Evolutionary conservation across 2,329 filamentous ascomycete species (phyloP), one percentile per base, ranked within the genome.

Genomic region (Scytalidium sp.): DNA sequence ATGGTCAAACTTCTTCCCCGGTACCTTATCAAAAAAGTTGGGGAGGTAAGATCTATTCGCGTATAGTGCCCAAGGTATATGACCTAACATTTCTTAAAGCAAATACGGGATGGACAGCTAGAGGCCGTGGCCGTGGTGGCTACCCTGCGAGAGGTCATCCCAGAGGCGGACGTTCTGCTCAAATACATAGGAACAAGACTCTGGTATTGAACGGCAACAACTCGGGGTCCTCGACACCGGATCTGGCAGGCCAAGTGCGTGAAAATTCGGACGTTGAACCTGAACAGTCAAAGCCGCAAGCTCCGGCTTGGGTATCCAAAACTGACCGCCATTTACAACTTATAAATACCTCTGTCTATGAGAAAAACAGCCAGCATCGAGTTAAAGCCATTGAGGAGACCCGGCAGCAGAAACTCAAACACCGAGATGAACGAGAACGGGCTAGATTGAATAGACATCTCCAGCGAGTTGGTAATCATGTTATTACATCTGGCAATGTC

Each of bases 261-360:
- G 32, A 36, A 36, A 36, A 15, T 43, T 10, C 46, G 7, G 39
- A 29, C 39, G 27, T 22, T 15, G 27, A 19, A 13, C 41, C 22
- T 25, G 56, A 55, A 9, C 55, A 51, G 46, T 29, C 52, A 17
- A 29, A 58, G 9, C 15, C 50, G 8, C 62, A 52, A 13, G 42
- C 50, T 47, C 67, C 67, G 49, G 69, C 81, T 3, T 93, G 87
- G 83, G 80, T 94, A 40, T 80, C 84, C 5, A 88, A 85, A 64
- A 85, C 76, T 45, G 88, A 88, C 65, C 85, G 87, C 45, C 88
- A 92, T 64, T 80, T 88, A 64, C 89, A 95, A 66, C 73, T 95
- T 39, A 94, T 95, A 68, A 95, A 93, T 64, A 81, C 85, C 19
- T 81, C 82, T 15, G 80, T 93, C 1, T 94, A 87, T 65, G 84